Conservation (phyloP, 2,329 filamentous ascomycete genomes). For the Penicillium sp. region DNA sequence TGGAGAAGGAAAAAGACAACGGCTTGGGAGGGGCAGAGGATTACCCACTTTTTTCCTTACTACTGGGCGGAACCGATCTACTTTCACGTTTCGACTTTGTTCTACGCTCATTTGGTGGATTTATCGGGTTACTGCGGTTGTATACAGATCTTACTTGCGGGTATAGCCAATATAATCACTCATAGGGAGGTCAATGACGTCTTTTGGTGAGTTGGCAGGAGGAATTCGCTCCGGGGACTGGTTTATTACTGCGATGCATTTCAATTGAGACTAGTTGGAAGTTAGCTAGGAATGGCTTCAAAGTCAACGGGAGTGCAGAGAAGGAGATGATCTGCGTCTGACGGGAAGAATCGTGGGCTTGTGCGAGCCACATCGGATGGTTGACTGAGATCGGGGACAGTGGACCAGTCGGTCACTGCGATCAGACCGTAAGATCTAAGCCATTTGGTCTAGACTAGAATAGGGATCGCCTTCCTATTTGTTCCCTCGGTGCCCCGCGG, state of each 20-base stretch:
- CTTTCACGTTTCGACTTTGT: too few species aligned
- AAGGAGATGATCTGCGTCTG: not conserved
- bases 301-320: not conserved
- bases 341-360: not conserved
- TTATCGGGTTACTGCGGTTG: too few species aligned
- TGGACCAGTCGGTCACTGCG: not conserved
- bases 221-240: not conserved
- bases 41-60: conserved; percentile 11
- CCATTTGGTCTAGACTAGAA: not conserved
- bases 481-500: not conserved
- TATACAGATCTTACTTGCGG: not conserved
- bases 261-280: not conserved
- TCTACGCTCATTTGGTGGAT: too few species aligned
- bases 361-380: not conserved
- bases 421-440: not conserved
- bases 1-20: conserved; percentile 1
- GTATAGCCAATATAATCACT: not conserved
- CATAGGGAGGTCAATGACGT: not conserved
- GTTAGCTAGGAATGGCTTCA: not conserved
- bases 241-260: not conserved
- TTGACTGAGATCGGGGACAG: not conserved
- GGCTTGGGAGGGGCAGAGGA: conserved; percentile 2
- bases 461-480: not conserved
- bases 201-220: not conserved
- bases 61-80: conserved; percentile 2